Percentiles rank a stretch among this genome's conserved stretches.
Evolutionary conservation across 1,284 basidiomycete genomes (phyloP).

Genomic region (Heterobasidion annosum): DNA sequence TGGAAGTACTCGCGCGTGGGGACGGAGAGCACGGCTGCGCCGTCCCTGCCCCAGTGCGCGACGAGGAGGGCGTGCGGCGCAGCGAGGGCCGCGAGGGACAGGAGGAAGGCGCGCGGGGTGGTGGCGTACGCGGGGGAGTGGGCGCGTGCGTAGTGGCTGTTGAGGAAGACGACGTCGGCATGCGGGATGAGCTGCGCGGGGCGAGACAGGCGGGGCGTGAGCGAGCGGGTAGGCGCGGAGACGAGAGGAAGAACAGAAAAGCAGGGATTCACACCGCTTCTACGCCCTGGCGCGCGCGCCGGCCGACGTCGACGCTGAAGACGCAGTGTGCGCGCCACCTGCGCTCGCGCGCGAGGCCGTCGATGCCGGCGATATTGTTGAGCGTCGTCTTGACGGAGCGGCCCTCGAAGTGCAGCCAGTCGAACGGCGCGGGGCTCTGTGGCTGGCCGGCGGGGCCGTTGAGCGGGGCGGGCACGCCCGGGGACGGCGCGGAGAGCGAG

Average conservation of each 20-base stretch:
- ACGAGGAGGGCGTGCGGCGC: constrained; percentile 69
- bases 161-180: constrained; percentile 69
- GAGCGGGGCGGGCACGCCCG: constrained; percentile 16
- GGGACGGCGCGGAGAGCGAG: constrained; percentile 14
- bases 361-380: constrained; percentile 65
- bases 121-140: constrained; percentile 46
- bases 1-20: constrained; percentile 80
- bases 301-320: constrained; percentile 67
- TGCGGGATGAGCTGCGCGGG: constrained; percentile 62
- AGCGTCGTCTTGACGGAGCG: constrained; percentile 67
- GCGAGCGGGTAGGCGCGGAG: not conserved
- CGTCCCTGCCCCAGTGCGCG: constrained; percentile 67
- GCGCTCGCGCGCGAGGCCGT: constrained; percentile 68
- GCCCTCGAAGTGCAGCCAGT: constrained; percentile 79
- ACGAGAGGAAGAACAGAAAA: constrained; percentile 1
- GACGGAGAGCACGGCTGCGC: constrained; percentile 70
- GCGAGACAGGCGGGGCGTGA: not conserved
- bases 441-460: constrained; percentile 33
- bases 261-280: constrained; percentile 51
- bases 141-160: constrained; percentile 56
- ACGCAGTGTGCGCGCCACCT: constrained; percentile 75
- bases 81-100: constrained; percentile 57
- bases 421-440: constrained; percentile 42
- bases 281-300: constrained; percentile 65
- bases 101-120: constrained; percentile 64